Base-by-base conservation (phyloP, 805 yeast genomes). In the Lachancea cidri region DNA sequence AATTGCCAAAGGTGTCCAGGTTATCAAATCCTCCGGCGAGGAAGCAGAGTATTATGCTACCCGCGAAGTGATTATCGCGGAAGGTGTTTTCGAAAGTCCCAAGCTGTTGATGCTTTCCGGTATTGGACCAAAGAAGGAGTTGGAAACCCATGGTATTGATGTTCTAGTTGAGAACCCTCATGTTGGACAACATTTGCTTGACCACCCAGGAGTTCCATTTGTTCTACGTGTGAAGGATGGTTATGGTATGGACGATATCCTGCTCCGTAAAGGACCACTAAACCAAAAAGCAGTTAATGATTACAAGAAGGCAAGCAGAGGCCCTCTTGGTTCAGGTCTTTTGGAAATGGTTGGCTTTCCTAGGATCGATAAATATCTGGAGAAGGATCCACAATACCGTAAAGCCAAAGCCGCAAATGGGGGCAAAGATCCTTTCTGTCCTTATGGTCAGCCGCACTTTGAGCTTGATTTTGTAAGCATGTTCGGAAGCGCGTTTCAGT, bases 131-230 rank as follows among this genome's bases (percentile, higher is more conserved):
- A 47, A 42, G 43, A 42, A 46, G 40, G 58, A 60, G 44, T 50
- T 60, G 24, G 52, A 50, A 34, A 48, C 37, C 20, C 54, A 53
- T 29, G 60, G 61, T 15, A 55, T 60, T 41, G 49, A 52, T 17
- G 52, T 50, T 16, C 42, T 49, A n/a, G 49, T 52, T 17, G 61
- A 60, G 38, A 49, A 54, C 29, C 57, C 53, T 24, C 60, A 57
- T 31, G 65, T 60, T 29, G 65, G 65, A n/a, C 55, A 60, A 43
- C 52, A 60, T 45, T 54, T 60, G 42, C 51, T 59, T 39, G 64
- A 60, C 38, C 65, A 60, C 42, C 64, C 64, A 17, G 59, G 54
- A 27, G 58, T 54, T 6, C 58, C 58, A 29, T 54, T 54, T 42
- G 58, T 54, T 19, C 47, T 54, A 29, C 38, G 45, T 16, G 49